Evolutionary conservation across 1,139 yeast genomes (phyloP).

Genomic region (Kurtzmaniella natalensis): DNA sequence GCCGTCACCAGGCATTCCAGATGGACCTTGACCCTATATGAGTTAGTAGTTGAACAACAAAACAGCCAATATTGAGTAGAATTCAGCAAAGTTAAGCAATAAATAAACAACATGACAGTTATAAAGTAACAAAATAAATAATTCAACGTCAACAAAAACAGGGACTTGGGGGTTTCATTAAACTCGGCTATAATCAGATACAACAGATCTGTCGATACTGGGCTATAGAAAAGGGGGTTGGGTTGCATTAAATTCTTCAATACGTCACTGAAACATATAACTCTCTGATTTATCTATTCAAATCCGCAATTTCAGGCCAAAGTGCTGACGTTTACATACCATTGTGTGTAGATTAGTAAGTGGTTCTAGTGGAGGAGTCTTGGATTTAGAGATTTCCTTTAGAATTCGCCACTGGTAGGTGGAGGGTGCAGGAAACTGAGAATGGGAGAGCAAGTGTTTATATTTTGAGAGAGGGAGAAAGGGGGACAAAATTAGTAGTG

Average conservation of each 20-base stretch:
- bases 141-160: background rate
- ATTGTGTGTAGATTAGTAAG: background rate
- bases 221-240: too few relatives aligned
- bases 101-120: too few relatives aligned
- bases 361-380: too few relatives aligned
- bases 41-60: constrained; percentile 1
- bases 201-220: too few relatives aligned
- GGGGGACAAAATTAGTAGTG: background rate
- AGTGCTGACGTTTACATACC: too few relatives aligned
- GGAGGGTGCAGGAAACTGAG: background rate
- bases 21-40: constrained; percentile 72
- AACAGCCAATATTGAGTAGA: background rate
- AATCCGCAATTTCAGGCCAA: too few relatives aligned
- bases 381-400: background rate
- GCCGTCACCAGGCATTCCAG: constrained; percentile 62
- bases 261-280: background rate
- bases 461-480: background rate
- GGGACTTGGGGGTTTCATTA: too few relatives aligned
- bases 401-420: constrained; percentile 1
- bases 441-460: background rate
- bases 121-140: background rate
- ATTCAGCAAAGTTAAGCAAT: background rate
- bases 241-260: too few relatives aligned
- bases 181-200: too few relatives aligned
- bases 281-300: too few relatives aligned